These are phyloP conservation scores for Zoysia matrella DNA, from an alignment of 202 grass and related monocot species.

Conservation along the genomic window DNA sequence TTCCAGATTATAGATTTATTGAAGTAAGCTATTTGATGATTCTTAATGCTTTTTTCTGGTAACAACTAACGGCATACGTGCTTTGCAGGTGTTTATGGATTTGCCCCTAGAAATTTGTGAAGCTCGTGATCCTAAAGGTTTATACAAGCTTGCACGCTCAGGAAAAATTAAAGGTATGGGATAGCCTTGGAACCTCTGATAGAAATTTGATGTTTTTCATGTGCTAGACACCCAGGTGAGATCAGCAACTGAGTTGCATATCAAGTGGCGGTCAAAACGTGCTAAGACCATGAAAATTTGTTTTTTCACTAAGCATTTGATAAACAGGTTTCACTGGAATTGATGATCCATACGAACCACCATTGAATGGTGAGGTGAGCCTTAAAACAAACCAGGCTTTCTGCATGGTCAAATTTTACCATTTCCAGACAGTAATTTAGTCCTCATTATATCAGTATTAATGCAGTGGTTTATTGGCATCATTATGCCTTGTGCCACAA, in stretches of 20 bases:
- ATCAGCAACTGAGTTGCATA: background rate
- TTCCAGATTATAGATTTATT: constrained; percentile 85
- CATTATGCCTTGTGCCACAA: background rate
- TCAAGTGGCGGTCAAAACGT: background rate
- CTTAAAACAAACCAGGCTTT: constrained; percentile 3
- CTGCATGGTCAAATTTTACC: background rate
- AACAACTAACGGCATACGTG: constrained; percentile 40
- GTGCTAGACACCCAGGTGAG: background rate
- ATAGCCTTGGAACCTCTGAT: constrained; percentile 3
- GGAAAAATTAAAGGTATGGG: constrained; percentile 93
- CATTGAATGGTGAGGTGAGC: constrained; percentile 80
- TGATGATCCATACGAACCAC: constrained; percentile 95
- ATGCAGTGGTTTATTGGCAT: background rate
- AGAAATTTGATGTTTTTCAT: constrained; percentile 20
- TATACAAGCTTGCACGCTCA: constrained; percentile 93
- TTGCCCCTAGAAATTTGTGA: constrained; percentile 87
- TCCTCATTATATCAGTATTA: background rate
- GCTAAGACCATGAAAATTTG: constrained; percentile 4
- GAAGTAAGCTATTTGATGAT: constrained; percentile 61
- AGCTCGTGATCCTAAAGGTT: constrained; percentile 91
- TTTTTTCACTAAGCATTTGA: constrained; percentile 26
- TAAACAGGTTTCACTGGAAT: constrained; percentile 92
- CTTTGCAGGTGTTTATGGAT: constrained; percentile 85
- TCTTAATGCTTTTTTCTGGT: constrained; percentile 10
- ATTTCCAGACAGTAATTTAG: background rate